These are phyloP conservation scores for Alternaria sp. DNA, from an alignment of 2,329 filamentous ascomycete genomes.

Conservation along the genomic window DNA sequence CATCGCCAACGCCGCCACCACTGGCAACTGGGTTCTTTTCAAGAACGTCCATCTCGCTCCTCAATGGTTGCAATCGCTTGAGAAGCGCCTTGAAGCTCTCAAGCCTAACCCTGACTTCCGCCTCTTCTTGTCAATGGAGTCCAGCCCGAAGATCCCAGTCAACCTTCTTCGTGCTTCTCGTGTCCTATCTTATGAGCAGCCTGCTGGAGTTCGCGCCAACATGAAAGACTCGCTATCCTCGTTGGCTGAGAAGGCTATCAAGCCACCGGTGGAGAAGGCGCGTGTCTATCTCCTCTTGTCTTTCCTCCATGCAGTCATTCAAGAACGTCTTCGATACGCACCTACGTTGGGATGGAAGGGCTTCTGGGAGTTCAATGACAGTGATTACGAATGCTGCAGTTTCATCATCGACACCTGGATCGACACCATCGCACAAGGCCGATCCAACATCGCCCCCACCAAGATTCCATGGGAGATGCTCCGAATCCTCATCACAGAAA, in stretches of 20 bases:
- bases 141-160: constrained; percentile 94
- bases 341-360: constrained; percentile 96
- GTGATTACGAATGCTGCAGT: constrained; percentile 96
- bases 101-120: constrained; percentile 94
- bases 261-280: constrained; percentile 87
- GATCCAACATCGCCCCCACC: constrained; percentile 90
- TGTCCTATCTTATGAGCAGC: constrained; percentile 97
- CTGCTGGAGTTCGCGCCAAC: constrained; percentile 93
- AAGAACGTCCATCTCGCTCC: constrained; percentile 98
- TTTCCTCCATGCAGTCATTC: constrained; percentile 94
- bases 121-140: constrained; percentile 97
- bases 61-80: constrained; percentile 94
- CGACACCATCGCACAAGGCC: constrained; percentile 79
- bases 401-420: constrained; percentile 97
- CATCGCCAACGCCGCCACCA: constrained; percentile 88
- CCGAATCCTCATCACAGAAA: constrained; percentile 86
- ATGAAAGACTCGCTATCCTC: constrained; percentile 97
- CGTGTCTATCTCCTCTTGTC: constrained; percentile 89
- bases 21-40: constrained; percentile 94
- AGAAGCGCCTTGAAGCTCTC: constrained; percentile 94
- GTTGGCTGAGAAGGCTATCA: constrained; percentile 76
- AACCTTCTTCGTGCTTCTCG: constrained; percentile 92
- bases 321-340: constrained; percentile 92
- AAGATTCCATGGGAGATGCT: constrained; percentile 98
- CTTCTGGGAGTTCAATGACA: constrained; percentile 99